Evolutionary conservation across 306 rosid species (phyloP), one percentile per base, ranked within the genome.

Genomic region (Echinosophora koreensis): DNA sequence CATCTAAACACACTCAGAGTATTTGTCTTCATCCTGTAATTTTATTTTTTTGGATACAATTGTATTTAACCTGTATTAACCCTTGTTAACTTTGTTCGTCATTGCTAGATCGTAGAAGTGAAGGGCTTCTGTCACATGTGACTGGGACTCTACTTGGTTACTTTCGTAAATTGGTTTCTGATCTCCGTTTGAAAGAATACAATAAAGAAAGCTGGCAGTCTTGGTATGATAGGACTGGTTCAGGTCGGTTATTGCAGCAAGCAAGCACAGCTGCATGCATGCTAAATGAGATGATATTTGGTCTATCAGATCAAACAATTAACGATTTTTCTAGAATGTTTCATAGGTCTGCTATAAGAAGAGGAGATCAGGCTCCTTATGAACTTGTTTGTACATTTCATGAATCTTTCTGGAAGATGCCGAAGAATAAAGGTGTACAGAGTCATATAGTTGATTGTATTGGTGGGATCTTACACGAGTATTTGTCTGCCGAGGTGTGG

Each of bases 221-320:
- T 17, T 94, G 98, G 98, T 94, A 92, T 74, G 80, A 85, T 69
- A 92, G 96, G 83, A 88, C 85, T 76, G 97, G 93, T 83, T 92
- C 95, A 15, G 98, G 98, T 68, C 91, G 87, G 85, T 83, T 92
- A 74, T 71, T 94, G 77, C 93, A 95, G 67, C 97, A 92, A 85
- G 97, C 97, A 30, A 86, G 97, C 90, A 94, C 95, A 63, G 93
- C 97, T 75, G 97, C 82, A 10, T 94, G 97, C 77, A 92, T 94
- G 87, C 82, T 94, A 49, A 92, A 94, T 82, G 98, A 94, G 93
- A 90, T 94, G 66, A 84, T 94, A 75, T 94, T 82, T 86, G 98
- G 98, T 67, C 77, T 90, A 73, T 92, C 97, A 46, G 95, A 92
- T 87, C 87, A 82, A 76, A 88, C 97, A 75, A 69, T 79, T 62